phyloP scores from a whole-genome alignment of 2,329 filamentous ascomycete genomes.

The Didymellaceae sp. region DNA sequence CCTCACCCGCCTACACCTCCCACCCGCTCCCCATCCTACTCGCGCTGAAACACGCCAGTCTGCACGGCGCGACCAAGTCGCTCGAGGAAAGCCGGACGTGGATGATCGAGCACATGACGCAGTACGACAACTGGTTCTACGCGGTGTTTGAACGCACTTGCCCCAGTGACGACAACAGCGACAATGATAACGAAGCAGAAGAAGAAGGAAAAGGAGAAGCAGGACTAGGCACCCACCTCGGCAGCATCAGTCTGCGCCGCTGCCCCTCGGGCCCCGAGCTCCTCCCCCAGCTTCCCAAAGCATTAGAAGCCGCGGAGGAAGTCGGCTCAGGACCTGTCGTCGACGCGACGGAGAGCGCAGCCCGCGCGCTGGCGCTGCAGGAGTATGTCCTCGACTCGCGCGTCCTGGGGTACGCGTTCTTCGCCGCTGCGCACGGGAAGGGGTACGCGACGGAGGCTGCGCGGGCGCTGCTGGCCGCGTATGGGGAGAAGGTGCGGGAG shows the following conservation, averaged over 20 bases:
- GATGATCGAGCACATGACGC: constrained; percentile 24
- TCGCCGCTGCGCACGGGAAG: constrained; percentile 27
- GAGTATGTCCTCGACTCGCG: constrained; percentile 26
- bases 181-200: not conserved
- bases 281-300: not conserved
- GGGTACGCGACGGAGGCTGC: constrained; percentile 40
- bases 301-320: not conserved
- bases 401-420: constrained; percentile 33
- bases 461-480: constrained; percentile 24
- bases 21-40: constrained; percentile 1
- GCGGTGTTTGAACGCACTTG: constrained; percentile 27
- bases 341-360: too few species aligned
- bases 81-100: constrained; percentile 26
- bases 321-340: too few species aligned
- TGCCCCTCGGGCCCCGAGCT: not conserved
- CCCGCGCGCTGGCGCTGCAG: too few species aligned
- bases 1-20: not conserved
- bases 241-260: not conserved
- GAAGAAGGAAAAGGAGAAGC: too few species aligned
- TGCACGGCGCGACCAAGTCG: constrained; percentile 28
- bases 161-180: not conserved
- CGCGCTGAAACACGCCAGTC: constrained; percentile 11
- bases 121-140: constrained; percentile 18
- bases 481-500: constrained; percentile 6
- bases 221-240: not conserved